phyloP scores from a whole-genome alignment of 2,329 filamentous ascomycete species.

The Colletotrichum sp. region DNA sequence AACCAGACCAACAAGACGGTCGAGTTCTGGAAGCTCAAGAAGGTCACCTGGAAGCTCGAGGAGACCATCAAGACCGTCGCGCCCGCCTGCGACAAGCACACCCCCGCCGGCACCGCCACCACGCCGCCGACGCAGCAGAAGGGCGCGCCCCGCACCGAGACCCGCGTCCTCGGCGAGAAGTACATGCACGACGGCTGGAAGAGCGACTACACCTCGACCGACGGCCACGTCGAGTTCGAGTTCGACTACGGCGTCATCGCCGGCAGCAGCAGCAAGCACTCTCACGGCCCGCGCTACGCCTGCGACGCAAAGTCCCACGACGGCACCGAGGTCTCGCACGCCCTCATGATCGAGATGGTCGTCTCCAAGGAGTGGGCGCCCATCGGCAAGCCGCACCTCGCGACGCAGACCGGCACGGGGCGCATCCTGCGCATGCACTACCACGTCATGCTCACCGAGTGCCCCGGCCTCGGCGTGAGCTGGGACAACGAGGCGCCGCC shows the following conservation, averaged over 20 bases:
- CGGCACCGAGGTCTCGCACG: conserved; percentile 82
- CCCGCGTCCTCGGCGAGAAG: conserved; percentile 78
- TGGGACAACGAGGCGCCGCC: conserved; percentile 98
- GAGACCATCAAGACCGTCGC: conserved; percentile 83
- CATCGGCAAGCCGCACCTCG: conserved; percentile 68
- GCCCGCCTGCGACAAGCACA: conserved; percentile 80
- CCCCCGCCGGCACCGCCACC: conserved; percentile 51
- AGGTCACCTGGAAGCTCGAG: conserved; percentile 91
- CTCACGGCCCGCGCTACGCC: conserved; percentile 64
- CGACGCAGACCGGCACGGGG: conserved; percentile 87
- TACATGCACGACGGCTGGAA: conserved; percentile 93
- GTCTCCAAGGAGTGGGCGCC: conserved; percentile 89
- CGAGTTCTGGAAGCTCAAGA: conserved; percentile 84
- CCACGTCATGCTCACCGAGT: conserved; percentile 79
- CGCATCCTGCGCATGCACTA: conserved; percentile 94
- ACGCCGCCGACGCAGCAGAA: conserved; percentile 49
- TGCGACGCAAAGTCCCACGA: conserved; percentile 79
- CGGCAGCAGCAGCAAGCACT: conserved; percentile 43
- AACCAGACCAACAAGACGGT: conserved; percentile 75
- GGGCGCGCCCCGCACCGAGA: conserved; percentile 75
- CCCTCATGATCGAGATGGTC: conserved; percentile 89
- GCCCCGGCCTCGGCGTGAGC: conserved; percentile 84
- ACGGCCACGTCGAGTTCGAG: conserved; percentile 76
- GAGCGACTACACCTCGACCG: conserved; percentile 60
- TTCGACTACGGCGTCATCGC: conserved; percentile 69